Base-by-base conservation (phyloP, 1,139 yeast genomes). In the Meyerozyma elateridarum region DNA sequence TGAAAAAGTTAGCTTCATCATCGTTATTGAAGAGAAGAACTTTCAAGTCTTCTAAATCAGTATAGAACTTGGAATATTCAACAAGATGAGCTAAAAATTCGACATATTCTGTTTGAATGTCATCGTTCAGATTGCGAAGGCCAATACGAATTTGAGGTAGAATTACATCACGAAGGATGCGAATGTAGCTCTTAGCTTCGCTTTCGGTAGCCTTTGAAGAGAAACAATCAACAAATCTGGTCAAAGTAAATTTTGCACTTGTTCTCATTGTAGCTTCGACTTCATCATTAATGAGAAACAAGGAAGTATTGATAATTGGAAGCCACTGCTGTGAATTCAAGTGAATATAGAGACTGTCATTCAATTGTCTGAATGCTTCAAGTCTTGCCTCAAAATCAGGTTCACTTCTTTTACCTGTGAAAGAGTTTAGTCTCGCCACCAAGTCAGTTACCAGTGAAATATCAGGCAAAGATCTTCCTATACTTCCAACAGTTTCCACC, bases 1-100 rank as follows among this genome's bases (percentile, higher is more conserved):
- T 61, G 62, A 91, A 91, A 51, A 91, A 88, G 52, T 85, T 80
- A 1, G 88, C 83, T 47, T 87, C 96, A 29, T 82, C 94, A 46
- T 87, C 94, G 26, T 79, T 80, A 30, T 70, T 70, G 45, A 66
- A 72, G 2, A 82, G 59, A 31, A 91, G 61, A 2, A 74, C 66
- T 37, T 73, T 72, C 89, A 88, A 70, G 44, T 85, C 94, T 16
- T 65, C 64, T 28, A 87, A 61, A 3, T 73, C 85, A 8, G 64
- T 60, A 42, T 65, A 73, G 43, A 68, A 61, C n/a, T 60, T 58
- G 5, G 77, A 56, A 20, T 66, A 46, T 22, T 61, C 59, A n/a
- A 87, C 82, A 31, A 78, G 59, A 42, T 83, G 79, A 3, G 79
- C 75, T 37, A 89, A 61, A 20, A 85, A 64, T 8, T 71, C 66